phyloP scores from a whole-genome alignment of 2,329 filamentous ascomycete species.

The Penicillium sp. region DNA sequence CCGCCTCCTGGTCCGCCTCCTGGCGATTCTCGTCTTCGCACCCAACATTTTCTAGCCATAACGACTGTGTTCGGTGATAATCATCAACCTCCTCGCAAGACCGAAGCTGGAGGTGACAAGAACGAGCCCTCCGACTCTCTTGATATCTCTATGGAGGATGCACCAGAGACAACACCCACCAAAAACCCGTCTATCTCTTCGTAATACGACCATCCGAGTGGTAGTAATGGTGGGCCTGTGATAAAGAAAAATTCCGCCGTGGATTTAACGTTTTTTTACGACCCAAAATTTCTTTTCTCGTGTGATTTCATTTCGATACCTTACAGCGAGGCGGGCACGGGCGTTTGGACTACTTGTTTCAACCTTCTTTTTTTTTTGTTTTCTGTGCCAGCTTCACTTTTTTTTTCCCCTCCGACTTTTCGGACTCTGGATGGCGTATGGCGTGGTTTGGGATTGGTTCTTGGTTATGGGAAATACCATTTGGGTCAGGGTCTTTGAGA shows the following conservation, averaged over 20 bases:
- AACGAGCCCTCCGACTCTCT: conserved; percentile 21
- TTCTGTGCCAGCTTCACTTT: conserved; percentile 11
- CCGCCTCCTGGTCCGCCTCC: not conserved
- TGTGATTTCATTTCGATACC: conserved; percentile 21
- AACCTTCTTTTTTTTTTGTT: conserved; percentile 11
- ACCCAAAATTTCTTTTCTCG: conserved; percentile 26
- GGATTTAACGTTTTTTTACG: conserved; percentile 27
- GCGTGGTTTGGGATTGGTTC: conserved; percentile 19
- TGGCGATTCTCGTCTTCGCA: not conserved
- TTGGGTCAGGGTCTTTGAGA: conserved; percentile 10
- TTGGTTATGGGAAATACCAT: conserved; percentile 27
- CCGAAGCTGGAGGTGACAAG: conserved; percentile 13
- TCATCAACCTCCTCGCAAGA: not conserved
- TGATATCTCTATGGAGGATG: conserved; percentile 37
- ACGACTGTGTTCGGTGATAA: conserved; percentile 2
- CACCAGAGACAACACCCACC: conserved; percentile 25
- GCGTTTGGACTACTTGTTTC: conserved; percentile 22
- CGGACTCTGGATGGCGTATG: conserved; percentile 22
- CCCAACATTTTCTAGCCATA: conserved; percentile 6
- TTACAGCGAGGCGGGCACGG: conserved; percentile 15
- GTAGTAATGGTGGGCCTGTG: conserved; percentile 17
- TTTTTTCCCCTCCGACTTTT: not conserved
- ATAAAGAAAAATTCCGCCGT: conserved; percentile 12
- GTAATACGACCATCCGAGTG: conserved; percentile 17
- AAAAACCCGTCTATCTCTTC: conserved; percentile 31